Base-by-base conservation (phyloP, 495 filamentous ascomycete species). In the Penicillium salamii region DNA sequence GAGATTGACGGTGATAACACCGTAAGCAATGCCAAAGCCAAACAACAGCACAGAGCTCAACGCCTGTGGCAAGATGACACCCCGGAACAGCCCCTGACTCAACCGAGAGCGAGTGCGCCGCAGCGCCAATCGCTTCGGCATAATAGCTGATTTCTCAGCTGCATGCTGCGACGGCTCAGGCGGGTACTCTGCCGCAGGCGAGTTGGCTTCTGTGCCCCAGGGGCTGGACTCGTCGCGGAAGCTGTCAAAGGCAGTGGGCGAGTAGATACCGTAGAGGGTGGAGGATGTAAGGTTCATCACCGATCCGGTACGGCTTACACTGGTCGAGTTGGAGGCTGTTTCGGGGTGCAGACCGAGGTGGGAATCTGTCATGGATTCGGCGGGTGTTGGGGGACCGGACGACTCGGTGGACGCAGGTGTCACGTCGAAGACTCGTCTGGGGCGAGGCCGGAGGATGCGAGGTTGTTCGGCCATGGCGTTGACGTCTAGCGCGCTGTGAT, bases 211-310 rank as follows among this genome's bases (percentile, higher is more conserved):
- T 1, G 82, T 87, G 28, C 85, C 88, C 85, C 86, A 91, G 29
- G 88, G 80, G 33, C 71, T 70, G 40, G 68, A 57, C 31, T 81
- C 82, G 46, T 81, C 78, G 14, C 73, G 72, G 26, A 62, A 66
- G 34, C 65, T 71, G 49, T 75, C 74, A 54, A 76, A 78, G 49
- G 74, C 80, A 3, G 80, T 82, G 12, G 85, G 88, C 9, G 82
- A 79, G 71, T 93, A 97, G 63, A 97, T 98, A 36, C 93, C 93
- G 54, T 84, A 87, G 0, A 97, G 81, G 1, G 93, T 96, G 2
- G 88, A 89, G 12, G 87, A 84, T 21, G 91, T 96, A 42, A 97
- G 79, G 63, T 96, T 95, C 57, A 92, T 78, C 21, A 89, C 77
- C 3, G 91, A 96, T 42, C 83, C 81, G 23, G 85, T 86, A 44